These are phyloP conservation scores for Aspergillus novoparasiticus DNA, from an alignment of 2,329 filamentous ascomycete species.

Conservation along the genomic window DNA sequence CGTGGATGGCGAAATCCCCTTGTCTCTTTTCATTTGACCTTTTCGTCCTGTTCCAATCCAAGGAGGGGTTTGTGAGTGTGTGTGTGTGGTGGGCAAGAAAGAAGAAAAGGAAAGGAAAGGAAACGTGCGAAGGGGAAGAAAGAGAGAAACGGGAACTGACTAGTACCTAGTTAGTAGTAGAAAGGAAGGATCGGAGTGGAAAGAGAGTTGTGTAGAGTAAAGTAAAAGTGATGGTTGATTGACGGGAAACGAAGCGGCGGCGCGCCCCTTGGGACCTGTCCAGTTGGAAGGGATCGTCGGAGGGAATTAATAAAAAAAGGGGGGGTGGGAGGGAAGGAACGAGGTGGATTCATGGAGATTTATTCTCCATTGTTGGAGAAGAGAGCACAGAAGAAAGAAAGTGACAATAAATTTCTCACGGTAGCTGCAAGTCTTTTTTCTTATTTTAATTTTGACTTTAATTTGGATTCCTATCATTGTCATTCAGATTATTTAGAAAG, in stretches of 20 bases:
- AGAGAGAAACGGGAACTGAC: conserved; percentile 13
- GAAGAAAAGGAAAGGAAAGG: conserved; percentile 11
- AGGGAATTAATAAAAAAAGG: conserved; percentile 3
- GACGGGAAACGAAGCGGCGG: background rate
- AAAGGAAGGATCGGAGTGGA: background rate
- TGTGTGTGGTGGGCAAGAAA: conserved; percentile 6
- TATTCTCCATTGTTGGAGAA: background rate
- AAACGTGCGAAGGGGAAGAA: conserved; percentile 16
- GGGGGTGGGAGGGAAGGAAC: conserved; percentile 5
- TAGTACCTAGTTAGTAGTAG: background rate
- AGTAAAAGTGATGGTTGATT: background rate
- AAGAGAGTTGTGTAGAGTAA: background rate
- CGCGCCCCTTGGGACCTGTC: background rate
- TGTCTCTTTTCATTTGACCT: conserved; percentile 1
- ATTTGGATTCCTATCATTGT: no score
- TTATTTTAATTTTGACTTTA: no score
- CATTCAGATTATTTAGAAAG: no score
- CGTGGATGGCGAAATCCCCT: background rate
- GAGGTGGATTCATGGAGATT: conserved; percentile 1
- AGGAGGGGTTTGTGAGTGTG: background rate
- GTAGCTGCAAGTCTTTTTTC: background rate
- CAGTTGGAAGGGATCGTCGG: conserved; percentile 11
- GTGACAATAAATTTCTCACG: background rate
- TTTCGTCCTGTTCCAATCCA: background rate
- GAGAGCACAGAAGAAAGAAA: background rate